Evolutionary conservation across 768 basidiomycete genomes (phyloP).

Genomic region (Suillus decipiens): DNA sequence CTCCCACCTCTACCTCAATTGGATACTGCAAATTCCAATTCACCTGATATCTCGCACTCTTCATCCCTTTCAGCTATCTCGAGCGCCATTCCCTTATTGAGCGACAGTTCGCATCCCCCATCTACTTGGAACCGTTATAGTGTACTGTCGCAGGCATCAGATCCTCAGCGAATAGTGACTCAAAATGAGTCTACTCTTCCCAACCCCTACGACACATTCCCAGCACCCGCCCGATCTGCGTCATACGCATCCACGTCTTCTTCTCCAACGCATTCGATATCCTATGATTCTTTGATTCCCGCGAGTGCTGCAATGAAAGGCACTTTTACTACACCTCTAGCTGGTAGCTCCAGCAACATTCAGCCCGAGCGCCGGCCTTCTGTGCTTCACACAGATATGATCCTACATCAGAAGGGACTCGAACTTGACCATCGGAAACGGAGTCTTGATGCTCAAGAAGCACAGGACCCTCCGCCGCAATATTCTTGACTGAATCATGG

Average conservation of each 20-base stretch:
- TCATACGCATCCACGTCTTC: conserved; percentile 4
- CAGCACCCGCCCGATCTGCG: conserved; percentile 8
- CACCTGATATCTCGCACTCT: neutral
- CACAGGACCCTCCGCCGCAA: conserved; percentile 15
- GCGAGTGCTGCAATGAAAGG: neutral
- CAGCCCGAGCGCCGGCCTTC: conserved; percentile 8
- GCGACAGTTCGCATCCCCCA: conserved; percentile 3
- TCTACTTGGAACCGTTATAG: conserved; percentile 14
- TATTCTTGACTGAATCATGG: conserved; percentile 7
- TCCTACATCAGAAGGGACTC: conserved; percentile 14
- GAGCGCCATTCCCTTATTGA: conserved; percentile 2
- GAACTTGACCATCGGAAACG: conserved; percentile 12
- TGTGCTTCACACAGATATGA: conserved; percentile 13
- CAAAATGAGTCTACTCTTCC: conserved; percentile 5
- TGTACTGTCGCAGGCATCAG: conserved; percentile 7
- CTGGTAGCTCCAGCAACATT: conserved; percentile 46
- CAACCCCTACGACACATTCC: conserved; percentile 15
- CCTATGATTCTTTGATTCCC: neutral
- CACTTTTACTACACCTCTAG: conserved; percentile 86
- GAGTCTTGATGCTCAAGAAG: conserved; percentile 13
- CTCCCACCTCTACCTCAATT: conserved; percentile 3
- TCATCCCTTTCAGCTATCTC: conserved; percentile 6
- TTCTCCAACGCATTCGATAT: neutral
- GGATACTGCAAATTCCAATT: neutral
- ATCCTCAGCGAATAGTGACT: neutral